These are phyloP conservation scores for Chlorella variabilis DNA, from an alignment of 163 green algal genomes.

Conservation along the genomic window DNA sequence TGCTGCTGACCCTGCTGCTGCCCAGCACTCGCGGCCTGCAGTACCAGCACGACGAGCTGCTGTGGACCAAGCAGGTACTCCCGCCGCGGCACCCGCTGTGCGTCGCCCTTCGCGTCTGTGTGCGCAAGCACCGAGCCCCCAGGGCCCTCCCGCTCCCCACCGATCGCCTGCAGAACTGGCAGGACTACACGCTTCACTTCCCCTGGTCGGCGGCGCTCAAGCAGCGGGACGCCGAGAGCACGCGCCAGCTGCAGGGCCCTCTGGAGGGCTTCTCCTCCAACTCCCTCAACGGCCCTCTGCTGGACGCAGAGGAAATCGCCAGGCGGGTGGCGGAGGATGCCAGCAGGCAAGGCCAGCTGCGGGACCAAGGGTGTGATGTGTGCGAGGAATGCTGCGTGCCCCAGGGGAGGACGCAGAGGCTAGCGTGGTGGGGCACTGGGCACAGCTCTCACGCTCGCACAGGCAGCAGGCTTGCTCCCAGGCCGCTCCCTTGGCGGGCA, in stretches of 20 bases:
- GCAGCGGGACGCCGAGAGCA: not conserved
- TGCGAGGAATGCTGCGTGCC: not conserved
- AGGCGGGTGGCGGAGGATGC: not conserved
- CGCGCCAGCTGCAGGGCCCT: slow-evolving; percentile 4
- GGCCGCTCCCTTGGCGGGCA: not conserved
- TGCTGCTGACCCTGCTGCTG: not conserved
- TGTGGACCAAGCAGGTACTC: slow-evolving; percentile 39
- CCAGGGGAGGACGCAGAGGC: too few relatives aligned
- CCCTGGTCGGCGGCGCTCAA: slow-evolving; percentile 17
- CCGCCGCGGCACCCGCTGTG: too few relatives aligned
- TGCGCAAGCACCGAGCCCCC: too few relatives aligned
- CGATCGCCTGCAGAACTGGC: slow-evolving; percentile 9
- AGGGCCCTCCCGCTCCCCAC: too few relatives aligned
- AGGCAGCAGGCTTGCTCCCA: not conserved
- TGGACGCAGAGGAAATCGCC: not conserved
- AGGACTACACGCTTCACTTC: slow-evolving; percentile 35
- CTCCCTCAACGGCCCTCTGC: slow-evolving; percentile 18
- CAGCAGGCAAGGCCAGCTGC: not conserved
- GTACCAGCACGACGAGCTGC: slow-evolving; percentile 37
- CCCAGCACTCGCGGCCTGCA: not conserved
- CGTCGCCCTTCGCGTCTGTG: too few relatives aligned
- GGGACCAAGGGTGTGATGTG: not conserved
- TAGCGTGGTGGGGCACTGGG: too few relatives aligned
- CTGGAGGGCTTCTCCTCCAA: slow-evolving; percentile 13
- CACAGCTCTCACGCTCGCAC: too few relatives aligned